Percentiles rank a stretch among this genome's conserved stretches.
Conservation (phyloP, 768 basidiomycete genomes). For the Chalciporus piperatus region DNA sequence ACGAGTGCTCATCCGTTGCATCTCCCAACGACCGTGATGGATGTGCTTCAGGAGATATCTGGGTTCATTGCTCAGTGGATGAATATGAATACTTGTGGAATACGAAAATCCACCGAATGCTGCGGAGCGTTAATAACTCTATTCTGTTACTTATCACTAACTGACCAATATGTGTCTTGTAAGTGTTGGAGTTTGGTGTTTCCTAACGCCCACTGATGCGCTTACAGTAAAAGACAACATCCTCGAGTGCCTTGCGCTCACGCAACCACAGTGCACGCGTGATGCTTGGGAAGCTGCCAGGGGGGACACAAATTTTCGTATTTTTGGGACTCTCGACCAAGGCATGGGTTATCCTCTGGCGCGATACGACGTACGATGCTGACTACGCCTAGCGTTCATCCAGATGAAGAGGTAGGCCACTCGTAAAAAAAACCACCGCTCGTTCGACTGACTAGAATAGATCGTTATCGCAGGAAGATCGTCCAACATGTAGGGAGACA, state of each 20-base stretch:
- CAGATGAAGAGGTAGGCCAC: constrained; percentile 15
- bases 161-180: constrained; percentile 19
- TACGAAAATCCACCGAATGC: constrained; percentile 28
- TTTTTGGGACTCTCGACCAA: constrained; percentile 17
- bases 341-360: constrained; percentile 11
- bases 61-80: constrained; percentile 22
- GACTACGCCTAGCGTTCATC: constrained; percentile 13
- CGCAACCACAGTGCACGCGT: constrained; percentile 9
- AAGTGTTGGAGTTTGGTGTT: constrained; percentile 4
- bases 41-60: constrained; percentile 20
- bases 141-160: constrained; percentile 20
- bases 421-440: not conserved
- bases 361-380: not conserved
- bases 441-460: constrained; percentile 9
- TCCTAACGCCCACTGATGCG: not conserved
- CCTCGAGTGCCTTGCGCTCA: constrained; percentile 17
- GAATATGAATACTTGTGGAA: constrained; percentile 19
- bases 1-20: constrained; percentile 7
- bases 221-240: constrained; percentile 18
- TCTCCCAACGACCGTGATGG: constrained; percentile 16
- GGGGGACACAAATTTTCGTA: constrained; percentile 7
- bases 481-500: constrained; percentile 3
- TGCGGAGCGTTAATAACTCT: constrained; percentile 29
- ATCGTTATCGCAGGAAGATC: constrained; percentile 5
- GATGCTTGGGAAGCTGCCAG: constrained; percentile 23